Evolutionary conservation across 176 grass and related monocot genomes (phyloP), one percentile per base, ranked within the genome.

Genomic region (Paspalum vaginatum): DNA sequence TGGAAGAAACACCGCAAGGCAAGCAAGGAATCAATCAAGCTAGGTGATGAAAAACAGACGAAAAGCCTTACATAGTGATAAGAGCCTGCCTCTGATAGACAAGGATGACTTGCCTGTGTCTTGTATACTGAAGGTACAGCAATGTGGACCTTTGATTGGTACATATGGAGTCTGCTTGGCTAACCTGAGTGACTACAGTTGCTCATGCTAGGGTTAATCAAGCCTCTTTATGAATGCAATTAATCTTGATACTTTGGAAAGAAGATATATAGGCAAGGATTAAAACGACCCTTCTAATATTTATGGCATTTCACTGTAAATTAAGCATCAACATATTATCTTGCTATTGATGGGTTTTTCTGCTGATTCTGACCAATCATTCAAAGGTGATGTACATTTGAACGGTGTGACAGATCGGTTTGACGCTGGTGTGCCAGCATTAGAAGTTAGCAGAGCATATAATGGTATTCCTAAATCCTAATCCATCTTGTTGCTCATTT

Each of bases 161-260:
- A 59, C 73, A 88, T 55, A 74, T 72, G 64, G 79, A 82, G 72
- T 77, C 79, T 77, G 72, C 85, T 87, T 87, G 65, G 85, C 79
- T 87, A 87, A 55, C 45, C 55, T 47, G 65, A 64, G 79, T 77
- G 55, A 17, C 45, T n/a, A 78, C 22, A 82, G 52, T 76, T 16
- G 24, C 43, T 24, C 69, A 79, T 79, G 81, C 51, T 45, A 78
- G 81, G 68, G 58, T 59, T n/a, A 41, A 74, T 27, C 10, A 7
- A 32, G 32, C 32, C 75, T 78, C 74, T 63, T 83, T 65, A 7
- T 32, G 24, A 4, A 48, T 75, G 15, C 14, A 32, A 16, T 24
- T 58, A 54, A 18, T 70, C 20, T 21, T 46, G 41, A 44, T 44
- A 44, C 4, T 14, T 20, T 32, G 3, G 32, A 32, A 32, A 32